phyloP scores from a whole-genome alignment of 2,329 filamentous ascomycete species.

The Paracorniculantispora psalliotae region DNA sequence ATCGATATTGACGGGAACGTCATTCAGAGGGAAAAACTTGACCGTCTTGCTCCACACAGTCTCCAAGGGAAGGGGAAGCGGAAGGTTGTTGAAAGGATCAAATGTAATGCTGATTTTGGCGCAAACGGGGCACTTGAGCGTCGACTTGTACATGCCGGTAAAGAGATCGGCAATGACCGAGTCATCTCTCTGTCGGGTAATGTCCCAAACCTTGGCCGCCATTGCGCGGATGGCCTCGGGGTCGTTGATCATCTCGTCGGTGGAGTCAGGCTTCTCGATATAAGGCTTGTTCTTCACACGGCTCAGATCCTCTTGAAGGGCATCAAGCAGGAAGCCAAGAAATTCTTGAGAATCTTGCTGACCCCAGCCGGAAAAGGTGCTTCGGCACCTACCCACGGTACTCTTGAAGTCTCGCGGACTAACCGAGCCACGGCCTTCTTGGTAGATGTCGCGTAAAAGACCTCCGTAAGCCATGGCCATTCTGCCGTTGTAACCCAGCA shows the following conservation, averaged over 20 bases:
- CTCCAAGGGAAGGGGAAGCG: slow-evolving; percentile 82
- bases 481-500: slow-evolving; percentile 76
- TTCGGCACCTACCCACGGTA: slow-evolving; percentile 73
- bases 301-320: slow-evolving; percentile 90
- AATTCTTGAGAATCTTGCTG: slow-evolving; percentile 99
- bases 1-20: slow-evolving; percentile 63
- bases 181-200: slow-evolving; percentile 87
- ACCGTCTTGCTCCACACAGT: slow-evolving; percentile 73
- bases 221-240: slow-evolving; percentile 75
- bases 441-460: slow-evolving; percentile 74
- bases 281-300: slow-evolving; percentile 94
- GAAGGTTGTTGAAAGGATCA: slow-evolving; percentile 93
- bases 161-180: slow-evolving; percentile 95
- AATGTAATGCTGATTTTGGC: slow-evolving; percentile 98
- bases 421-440: slow-evolving; percentile 62
- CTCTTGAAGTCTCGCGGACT: slow-evolving; percentile 78
- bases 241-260: slow-evolving; percentile 89
- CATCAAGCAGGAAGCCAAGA: slow-evolving; percentile 88
- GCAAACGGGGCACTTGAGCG: slow-evolving; percentile 84
- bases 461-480: slow-evolving; percentile 81
- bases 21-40: slow-evolving; percentile 71
- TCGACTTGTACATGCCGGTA: slow-evolving; percentile 97
- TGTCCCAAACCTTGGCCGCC: slow-evolving; percentile 84
- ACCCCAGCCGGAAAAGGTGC: slow-evolving; percentile 86
- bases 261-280: slow-evolving; percentile 95